These are phyloP conservation scores for Fraxinus nigra DNA, from an alignment of 305 asterid genomes.

Conservation along the genomic window DNA sequence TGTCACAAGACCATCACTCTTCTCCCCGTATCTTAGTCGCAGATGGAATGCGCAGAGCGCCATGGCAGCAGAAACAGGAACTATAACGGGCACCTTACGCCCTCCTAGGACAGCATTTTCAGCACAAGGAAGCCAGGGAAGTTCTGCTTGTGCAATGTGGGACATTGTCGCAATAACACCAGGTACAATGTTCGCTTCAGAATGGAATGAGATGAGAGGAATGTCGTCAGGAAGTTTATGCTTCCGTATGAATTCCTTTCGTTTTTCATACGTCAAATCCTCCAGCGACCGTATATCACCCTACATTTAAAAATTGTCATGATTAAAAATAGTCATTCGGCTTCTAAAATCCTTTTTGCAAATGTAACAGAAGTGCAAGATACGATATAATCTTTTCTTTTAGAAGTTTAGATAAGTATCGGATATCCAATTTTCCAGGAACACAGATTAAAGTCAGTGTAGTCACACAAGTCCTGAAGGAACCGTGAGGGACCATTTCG, in stretches of 20 bases:
- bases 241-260: slow-evolving; percentile 63
- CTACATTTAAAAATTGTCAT: slow-evolving; percentile 27
- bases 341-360: not conserved
- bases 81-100: slow-evolving; percentile 64
- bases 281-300: slow-evolving; percentile 86
- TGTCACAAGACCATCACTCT: slow-evolving; percentile 91
- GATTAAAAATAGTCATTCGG: not conserved
- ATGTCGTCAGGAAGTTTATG: slow-evolving; percentile 69
- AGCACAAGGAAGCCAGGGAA: slow-evolving; percentile 38
- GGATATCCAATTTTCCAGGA: not conserved
- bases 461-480: not conserved
- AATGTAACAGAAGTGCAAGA: not conserved
- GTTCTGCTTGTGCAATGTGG: slow-evolving; percentile 85
- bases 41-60: slow-evolving; percentile 76
- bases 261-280: slow-evolving; percentile 80
- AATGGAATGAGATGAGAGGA: slow-evolving; percentile 75
- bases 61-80: slow-evolving; percentile 78
- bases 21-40: slow-evolving; percentile 79
- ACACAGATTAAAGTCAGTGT: not conserved
- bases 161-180: slow-evolving; percentile 76
- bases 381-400: not conserved
- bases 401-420: not conserved
- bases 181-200: slow-evolving; percentile 70
- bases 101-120: slow-evolving; percentile 42
- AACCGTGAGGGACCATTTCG: not conserved